Base-by-base conservation (phyloP, 495 filamentous ascomycete species). In the Tuber indicum region DNA sequence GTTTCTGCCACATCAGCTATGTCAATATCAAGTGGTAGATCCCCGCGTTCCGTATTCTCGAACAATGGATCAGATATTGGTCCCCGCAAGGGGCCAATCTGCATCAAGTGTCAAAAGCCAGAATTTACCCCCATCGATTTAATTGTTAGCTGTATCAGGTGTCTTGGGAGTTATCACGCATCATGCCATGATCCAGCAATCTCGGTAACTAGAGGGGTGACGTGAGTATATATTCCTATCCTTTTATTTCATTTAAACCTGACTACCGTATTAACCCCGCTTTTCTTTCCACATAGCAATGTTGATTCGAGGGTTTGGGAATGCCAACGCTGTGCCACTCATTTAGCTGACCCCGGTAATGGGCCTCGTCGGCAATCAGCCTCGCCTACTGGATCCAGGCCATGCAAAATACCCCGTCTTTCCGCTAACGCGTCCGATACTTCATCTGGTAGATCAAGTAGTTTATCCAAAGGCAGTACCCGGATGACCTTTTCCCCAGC, bases 171-270 rank as follows among this genome's bases (percentile, higher is more conserved):
- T 44, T 82, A 82, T 52, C 80, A 82, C 75, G 79, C 62, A 26
- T 82, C 72, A 41, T 82, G 80, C 9, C 79, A 79, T 74, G 76
- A 75, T 17, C 76, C 80, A 26, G 78, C 78, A 21, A 74, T 76
- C 41, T 76, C 74, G 21, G 72, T 42, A 10, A 76, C 72, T n/a
- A 46, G 74, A 75, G 77, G 72, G 71, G 42, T 71, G 36, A 69
- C 76, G 78, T 76, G 72, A 46, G 78, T 80, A 43, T 72, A 52
- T 66, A 36, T 36, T 36, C 58, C 58, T 66, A 66, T n/a, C 36
- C 21, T 66, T 52, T 78, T 47, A 39, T n/a, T 47, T 71, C 23
- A 26, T 72, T 71, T 58, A 66, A 36, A 66, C 32, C 16, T 12
- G 14, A 19, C 14, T 36, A 36, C 58, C 58, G 12, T 66, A 36